Evolutionary conservation across 441 rosid species (phyloP), one percentile per base, ranked within the genome.

Genomic region (Melastoma candidum): DNA sequence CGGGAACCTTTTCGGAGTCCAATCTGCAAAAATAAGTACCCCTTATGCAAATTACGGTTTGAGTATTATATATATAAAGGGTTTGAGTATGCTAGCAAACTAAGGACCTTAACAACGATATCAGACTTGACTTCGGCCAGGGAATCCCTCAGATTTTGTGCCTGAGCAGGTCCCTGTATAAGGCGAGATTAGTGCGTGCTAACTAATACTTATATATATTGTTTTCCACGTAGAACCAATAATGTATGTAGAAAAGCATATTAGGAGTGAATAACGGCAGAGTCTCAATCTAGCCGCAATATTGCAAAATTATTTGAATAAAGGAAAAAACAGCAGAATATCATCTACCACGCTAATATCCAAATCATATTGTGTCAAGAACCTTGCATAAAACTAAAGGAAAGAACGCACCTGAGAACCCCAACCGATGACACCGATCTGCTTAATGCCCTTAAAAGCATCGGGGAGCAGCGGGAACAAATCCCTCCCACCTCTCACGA

Each of bases 381-480:
- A 32, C 7, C 41, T 8, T 32, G 5, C 8, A 29, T 6, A 32
- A 4, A 1, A 12, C 26, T 12, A 52, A 36, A 29, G 56, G 17
- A 24, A 36, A 12, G 11, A 52, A 14, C 4, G 41, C 32, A 22
- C 95, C 89, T 90, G 96, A 22, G 98, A 87, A 10, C 95, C 95
- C 98, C 95, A 92, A 4, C 96, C 98, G 53, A 92, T 75, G 1
- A 92, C 95, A 27, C 98, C 96, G 56, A 92, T 92, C 73, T 92
- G 95, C 72, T 82, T 83, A 53, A 92, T 71, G 7, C 98, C 98
- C 61, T 80, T 83, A 67, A 87, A 80, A 24, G 96, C 96, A 57
- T 79, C 89, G 0, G 87, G 88, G 47, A 87, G 72, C 73, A 83
- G 71, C 25, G 71, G 73, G 75, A 92, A 87, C 74, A 92, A 73